These are phyloP conservation scores for Durotheca rogersii DNA, from an alignment of 495 filamentous ascomycete genomes.

Conservation along the genomic window DNA sequence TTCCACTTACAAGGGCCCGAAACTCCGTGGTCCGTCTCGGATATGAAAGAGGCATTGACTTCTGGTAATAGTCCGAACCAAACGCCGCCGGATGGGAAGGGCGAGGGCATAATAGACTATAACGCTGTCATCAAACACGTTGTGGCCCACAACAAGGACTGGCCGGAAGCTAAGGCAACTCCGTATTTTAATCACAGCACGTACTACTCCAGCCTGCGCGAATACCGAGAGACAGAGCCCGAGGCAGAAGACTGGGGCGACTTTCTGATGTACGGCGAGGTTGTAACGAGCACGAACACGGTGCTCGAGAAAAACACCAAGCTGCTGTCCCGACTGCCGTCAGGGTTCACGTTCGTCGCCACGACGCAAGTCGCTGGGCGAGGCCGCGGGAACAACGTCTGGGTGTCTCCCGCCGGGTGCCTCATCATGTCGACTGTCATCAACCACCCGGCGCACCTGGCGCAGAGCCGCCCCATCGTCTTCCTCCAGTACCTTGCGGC, in stretches of 20 bases:
- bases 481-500: constrained; percentile 94
- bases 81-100: constrained; percentile 19
- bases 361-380: constrained; percentile 89
- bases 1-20: constrained; percentile 70
- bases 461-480: constrained; percentile 75
- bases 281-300: constrained; percentile 91
- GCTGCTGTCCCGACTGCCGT: constrained; percentile 72
- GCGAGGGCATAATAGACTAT: constrained; percentile 72
- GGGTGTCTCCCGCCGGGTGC: constrained; percentile 86
- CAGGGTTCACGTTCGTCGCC: constrained; percentile 86
- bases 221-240: constrained; percentile 58
- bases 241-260: constrained; percentile 70
- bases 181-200: constrained; percentile 85
- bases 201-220: constrained; percentile 70
- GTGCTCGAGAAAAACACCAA: constrained; percentile 89
- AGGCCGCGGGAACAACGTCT: constrained; percentile 88
- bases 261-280: constrained; percentile 82
- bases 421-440: constrained; percentile 86
- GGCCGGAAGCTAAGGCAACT: constrained; percentile 72
- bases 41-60: constrained; percentile 39
- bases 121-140: constrained; percentile 69
- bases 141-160: constrained; percentile 65
- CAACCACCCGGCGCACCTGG: constrained; percentile 72
- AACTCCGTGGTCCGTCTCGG: constrained; percentile 59
- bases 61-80: constrained; percentile 28